A percentile compares a stretch with the other conserved stretches of the same genome.
These are phyloP conservation scores for Eutrema heterophyllum DNA, from an alignment of 345 rosid species.

Conservation along the genomic window DNA sequence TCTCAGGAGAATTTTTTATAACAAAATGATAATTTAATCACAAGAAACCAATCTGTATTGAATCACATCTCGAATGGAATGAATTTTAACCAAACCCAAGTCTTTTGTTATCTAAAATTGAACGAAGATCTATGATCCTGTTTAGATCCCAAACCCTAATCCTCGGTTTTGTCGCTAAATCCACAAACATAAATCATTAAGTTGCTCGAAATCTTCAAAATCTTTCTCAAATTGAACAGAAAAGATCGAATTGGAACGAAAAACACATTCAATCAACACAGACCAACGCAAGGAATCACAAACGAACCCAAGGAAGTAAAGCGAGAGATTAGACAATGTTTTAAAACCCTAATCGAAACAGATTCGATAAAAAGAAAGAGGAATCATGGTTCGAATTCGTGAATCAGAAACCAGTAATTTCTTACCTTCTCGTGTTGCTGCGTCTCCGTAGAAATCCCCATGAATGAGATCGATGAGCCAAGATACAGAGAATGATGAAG, in stretches of 20 bases:
- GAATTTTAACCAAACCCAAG: background rate
- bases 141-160: background rate
- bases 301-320: background rate
- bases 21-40: background rate
- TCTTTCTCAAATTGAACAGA: background rate
- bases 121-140: background rate
- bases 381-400: background rate
- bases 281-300: too few relatives aligned
- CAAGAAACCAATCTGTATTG: background rate
- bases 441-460: conserved; percentile 69
- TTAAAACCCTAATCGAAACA: background rate
- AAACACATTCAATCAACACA: background rate
- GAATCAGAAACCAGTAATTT: background rate
- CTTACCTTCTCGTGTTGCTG: conserved; percentile 45
- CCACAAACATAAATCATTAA: background rate
- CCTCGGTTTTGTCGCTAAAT: background rate
- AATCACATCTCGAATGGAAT: background rate
- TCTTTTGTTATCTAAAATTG: background rate
- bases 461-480: conserved; percentile 25
- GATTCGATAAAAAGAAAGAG: background rate
- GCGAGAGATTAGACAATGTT: background rate
- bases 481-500: conserved; percentile 3
- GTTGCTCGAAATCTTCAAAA: background rate
- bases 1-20: background rate
- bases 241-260: background rate